These are phyloP conservation scores for Arthroderma sp. DNA, from an alignment of 2,329 filamentous ascomycete species.

Conservation along the genomic window DNA sequence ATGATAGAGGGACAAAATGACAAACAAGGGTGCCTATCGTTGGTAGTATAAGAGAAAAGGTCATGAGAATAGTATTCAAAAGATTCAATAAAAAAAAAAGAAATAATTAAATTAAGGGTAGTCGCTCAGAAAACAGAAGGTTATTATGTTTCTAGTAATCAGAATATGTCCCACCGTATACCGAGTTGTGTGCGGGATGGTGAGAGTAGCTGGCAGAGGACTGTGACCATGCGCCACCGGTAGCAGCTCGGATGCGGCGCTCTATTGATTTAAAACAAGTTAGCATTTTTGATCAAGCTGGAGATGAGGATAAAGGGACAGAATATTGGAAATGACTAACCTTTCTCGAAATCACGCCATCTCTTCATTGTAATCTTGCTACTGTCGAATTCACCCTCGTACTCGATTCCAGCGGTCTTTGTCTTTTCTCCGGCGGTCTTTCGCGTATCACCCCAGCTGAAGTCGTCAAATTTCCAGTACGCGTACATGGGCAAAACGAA, in stretches of 20 bases:
- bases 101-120: neutral
- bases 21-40: slow-evolving; percentile 2
- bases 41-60: neutral
- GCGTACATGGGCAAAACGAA: slow-evolving; percentile 87
- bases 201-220: slow-evolving; percentile 14
- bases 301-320: neutral
- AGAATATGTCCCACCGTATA: slow-evolving; percentile 22
- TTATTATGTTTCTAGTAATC: slow-evolving; percentile 19
- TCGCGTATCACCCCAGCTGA: slow-evolving; percentile 95
- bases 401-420: slow-evolving; percentile 74
- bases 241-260: slow-evolving; percentile 22
- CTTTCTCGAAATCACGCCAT: slow-evolving; percentile 90
- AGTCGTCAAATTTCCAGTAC: slow-evolving; percentile 99
- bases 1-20: slow-evolving; percentile 1
- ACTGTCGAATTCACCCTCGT: slow-evolving; percentile 93
- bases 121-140: neutral
- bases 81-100: slow-evolving; percentile 4
- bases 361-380: slow-evolving; percentile 99
- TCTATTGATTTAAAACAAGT: slow-evolving; percentile 15
- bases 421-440: slow-evolving; percentile 86
- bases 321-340: slow-evolving; percentile 25
- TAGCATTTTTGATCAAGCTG: slow-evolving; percentile 2
- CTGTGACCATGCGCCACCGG: slow-evolving; percentile 14
- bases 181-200: slow-evolving; percentile 17
- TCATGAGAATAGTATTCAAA: neutral